phyloP scores from a whole-genome alignment of 805 yeast genomes.

The Starmerella asiatica region DNA sequence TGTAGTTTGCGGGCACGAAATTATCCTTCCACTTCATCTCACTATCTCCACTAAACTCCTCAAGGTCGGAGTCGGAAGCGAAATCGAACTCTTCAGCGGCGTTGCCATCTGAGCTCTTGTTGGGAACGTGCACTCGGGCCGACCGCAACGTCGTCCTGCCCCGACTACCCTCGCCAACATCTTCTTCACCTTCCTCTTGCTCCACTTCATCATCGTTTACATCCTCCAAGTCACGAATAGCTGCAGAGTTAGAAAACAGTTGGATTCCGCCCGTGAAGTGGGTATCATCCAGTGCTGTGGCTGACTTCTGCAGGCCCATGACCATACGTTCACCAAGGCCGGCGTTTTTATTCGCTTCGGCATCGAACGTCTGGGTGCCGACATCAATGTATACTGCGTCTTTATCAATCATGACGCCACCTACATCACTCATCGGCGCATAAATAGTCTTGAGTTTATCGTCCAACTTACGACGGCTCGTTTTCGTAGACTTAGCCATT shows the following conservation, averaged over 20 bases:
- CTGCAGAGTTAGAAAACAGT: conserved; percentile 52
- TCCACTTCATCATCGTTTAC: conserved; percentile 25
- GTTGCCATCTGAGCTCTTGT: not conserved
- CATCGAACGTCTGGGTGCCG: conserved; percentile 42
- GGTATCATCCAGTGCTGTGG: conserved; percentile 35
- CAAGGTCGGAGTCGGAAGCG: conserved; percentile 20
- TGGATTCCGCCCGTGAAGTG: conserved; percentile 58
- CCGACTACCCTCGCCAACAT: conserved; percentile 37
- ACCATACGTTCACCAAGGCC: conserved; percentile 84
- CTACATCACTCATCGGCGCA: conserved; percentile 99
- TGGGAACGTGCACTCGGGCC: conserved; percentile 8
- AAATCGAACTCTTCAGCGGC: conserved; percentile 13
- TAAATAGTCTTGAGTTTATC: conserved; percentile 88
- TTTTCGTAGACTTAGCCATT: conserved; percentile 39
- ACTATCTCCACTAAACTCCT: conserved; percentile 23
- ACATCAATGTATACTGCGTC: conserved; percentile 94
- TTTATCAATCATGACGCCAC: conserved; percentile 91
- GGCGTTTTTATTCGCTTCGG: conserved; percentile 31
- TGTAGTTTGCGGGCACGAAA: conserved; percentile 41
- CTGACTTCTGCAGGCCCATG: conserved; percentile 62
- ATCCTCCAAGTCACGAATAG: conserved; percentile 34
- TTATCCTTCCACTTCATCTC: conserved; percentile 22
- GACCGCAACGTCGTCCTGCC: conserved; percentile 23
- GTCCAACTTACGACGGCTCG: conserved; percentile 77
- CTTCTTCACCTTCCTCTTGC: conserved; percentile 27